Evolutionary conservation across 176 grass and related monocot species (phyloP).

Genomic region (Oryza meridionalis): DNA sequence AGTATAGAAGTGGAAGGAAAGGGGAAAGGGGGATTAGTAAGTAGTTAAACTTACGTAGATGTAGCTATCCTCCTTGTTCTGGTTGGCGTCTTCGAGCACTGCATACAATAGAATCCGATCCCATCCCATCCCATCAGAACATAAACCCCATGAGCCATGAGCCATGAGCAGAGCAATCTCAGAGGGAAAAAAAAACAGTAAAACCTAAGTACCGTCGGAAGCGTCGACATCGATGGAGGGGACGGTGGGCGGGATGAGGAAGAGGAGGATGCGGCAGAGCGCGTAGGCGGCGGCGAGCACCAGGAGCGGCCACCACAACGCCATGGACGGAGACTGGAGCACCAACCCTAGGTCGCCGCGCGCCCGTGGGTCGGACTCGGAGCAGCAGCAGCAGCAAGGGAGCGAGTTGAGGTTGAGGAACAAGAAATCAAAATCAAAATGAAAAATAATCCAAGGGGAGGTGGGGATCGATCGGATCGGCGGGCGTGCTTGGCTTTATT

Average conservation of each 20-base stretch:
- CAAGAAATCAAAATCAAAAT: too few relatives aligned
- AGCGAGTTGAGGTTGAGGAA: too few relatives aligned
- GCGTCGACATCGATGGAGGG: slow-evolving; percentile 95
- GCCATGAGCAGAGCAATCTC: not conserved
- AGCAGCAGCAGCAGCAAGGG: too few relatives aligned
- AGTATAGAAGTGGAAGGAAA: not conserved
- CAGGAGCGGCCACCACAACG: slow-evolving; percentile 94
- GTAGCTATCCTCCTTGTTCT: slow-evolving; percentile 84
- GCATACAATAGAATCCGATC: slow-evolving; percentile 16
- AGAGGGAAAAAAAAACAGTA: not conserved
- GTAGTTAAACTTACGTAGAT: slow-evolving; percentile 63
- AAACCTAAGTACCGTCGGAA: slow-evolving; percentile 60
- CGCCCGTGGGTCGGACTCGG: too few relatives aligned
- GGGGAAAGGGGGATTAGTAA: not conserved
- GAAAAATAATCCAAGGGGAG: too few relatives aligned
- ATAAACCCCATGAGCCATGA: slow-evolving; percentile 6
- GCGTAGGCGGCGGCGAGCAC: slow-evolving; percentile 79
- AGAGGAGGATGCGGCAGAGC: slow-evolving; percentile 82
- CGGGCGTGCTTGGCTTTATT: too few relatives aligned
- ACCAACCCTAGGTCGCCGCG: not conserved
- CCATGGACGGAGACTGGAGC: slow-evolving; percentile 34
- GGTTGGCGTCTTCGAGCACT: slow-evolving; percentile 78
- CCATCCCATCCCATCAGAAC: not conserved
- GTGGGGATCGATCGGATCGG: too few relatives aligned
- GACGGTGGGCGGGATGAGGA: slow-evolving; percentile 92